Base-by-base conservation (phyloP, 768 basidiomycete genomes). In the Trichaptum fuscoviolaceum region DNA sequence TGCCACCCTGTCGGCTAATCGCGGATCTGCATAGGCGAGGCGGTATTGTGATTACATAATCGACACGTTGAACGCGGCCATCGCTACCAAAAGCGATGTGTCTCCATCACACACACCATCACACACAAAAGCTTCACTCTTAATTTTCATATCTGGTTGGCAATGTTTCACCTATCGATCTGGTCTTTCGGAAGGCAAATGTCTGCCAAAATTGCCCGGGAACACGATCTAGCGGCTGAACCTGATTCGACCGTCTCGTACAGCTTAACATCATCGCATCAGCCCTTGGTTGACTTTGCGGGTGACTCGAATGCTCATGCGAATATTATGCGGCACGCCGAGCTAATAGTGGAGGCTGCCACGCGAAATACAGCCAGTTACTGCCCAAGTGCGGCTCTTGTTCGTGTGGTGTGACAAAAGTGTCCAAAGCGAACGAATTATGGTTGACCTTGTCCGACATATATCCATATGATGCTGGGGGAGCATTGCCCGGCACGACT, bases 261-360 rank as follows among this genome's bases (percentile, higher is more conserved):
- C 35, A 36, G 35, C 35, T 7, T 36, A 36, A 36, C 35, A 36
- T 36, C 35, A 36, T 20, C 42, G 42, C 42, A 52, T 52, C 42
- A 52, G 42, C 42, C 42, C 42, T 52, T 52, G 42, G 42, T 52
- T 52, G 42, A 52, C 42, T 52, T 52, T 52, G 42, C 42, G 42
- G 42, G 42, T 52, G 42, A 52, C 42, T 52, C 42, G 10, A 12
- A 12, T 52, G 15, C 15, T 52, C 42, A 52, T 52, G 42, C 42
- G 42, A 52, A 52, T 52, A 6, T 52, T 52, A 12, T 52, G 42
- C 42, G 42, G 42, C 42, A 52, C 20, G 42, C 42, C 42, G 42
- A 52, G 42, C 42, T 52, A 20, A 20, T 20, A 20, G 6, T 52
- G 42, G 42, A 52, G 15, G 2, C 42, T 52, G 20, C 42, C 42